Base-by-base conservation (phyloP, 768 basidiomycete species). In the Scleroderma bovista region DNA sequence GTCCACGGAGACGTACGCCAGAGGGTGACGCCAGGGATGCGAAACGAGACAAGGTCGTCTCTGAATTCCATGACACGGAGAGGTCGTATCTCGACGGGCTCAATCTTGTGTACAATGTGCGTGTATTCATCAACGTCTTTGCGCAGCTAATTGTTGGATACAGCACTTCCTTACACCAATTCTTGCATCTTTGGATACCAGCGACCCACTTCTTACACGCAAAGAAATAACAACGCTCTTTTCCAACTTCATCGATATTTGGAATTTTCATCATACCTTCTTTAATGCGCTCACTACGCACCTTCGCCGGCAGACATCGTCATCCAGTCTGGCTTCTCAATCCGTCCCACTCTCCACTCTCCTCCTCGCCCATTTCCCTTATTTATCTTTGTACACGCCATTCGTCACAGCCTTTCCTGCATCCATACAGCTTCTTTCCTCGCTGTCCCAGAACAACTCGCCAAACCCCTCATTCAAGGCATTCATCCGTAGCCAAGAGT, bases 171-270 rank as follows among this genome's bases (percentile, higher is more conserved):
- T 93, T 26, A 78, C 78, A 10, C 91, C 90, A 2, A 82, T 93
- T 51, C 82, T 93, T 54, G 71, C 72, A 17, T 85, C 91, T 6
- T 70, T 92, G 55, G 86, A 88, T 53, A 81, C 79, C 2, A 57
- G 80, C 4, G 72, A 78, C 22, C 84, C 88, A 2, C 66, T 93
- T n/a, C 74, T 93, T 44, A 74, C 81, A 51, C 80, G 87, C 50
- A 66, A 77, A 3, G 77, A 81, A 40, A 76, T 93, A 50, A 86
- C 83, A 1, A 75, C 81, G 12, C 72, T 92, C 32, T 93, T 93
- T 66, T 86, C 86, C 54, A 92, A 92, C 65, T 91, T 93, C 55
- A 84, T 91, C 61, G 90, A 93, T 66, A 92, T 93, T 31, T 91
- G 86, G 90, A 92, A 90, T 59, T 75, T 90, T 38, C 88, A 91